Conservation (phyloP, 2,329 filamentous ascomycete species). For the Aspergillus clavatus region DNA sequence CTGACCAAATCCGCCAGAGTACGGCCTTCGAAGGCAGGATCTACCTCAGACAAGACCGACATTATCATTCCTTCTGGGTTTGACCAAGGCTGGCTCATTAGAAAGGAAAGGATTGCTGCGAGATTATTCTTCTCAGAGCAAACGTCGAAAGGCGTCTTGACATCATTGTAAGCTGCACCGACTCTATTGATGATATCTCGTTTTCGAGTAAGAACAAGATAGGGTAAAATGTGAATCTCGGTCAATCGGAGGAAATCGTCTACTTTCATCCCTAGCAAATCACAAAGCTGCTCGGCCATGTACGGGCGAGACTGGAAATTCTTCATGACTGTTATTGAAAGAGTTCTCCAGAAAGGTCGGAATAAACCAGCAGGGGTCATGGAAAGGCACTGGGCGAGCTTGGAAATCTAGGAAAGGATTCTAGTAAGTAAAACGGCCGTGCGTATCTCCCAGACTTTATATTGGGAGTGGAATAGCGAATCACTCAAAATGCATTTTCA, state of each 20-base stretch:
- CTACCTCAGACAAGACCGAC: conserved; percentile 63
- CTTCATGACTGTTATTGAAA: conserved; percentile 77
- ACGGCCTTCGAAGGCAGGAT: conserved; percentile 62
- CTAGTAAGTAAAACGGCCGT: not conserved
- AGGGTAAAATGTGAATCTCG: conserved; percentile 78
- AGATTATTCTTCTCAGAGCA: conserved; percentile 57
- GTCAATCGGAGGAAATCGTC: conserved; percentile 69
- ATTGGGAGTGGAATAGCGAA: not conserved
- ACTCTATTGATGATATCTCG: conserved; percentile 76
- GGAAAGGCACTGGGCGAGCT: conserved; percentile 62
- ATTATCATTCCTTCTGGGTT: conserved; percentile 66
- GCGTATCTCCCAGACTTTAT: no score
- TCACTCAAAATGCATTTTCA: not conserved
- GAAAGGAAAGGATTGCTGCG: conserved; percentile 53
- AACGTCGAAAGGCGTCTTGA: conserved; percentile 55
- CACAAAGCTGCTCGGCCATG: conserved; percentile 72
- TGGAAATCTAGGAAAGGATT: conserved; percentile 51
- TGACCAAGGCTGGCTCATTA: conserved; percentile 56
- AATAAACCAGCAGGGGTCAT: conserved; percentile 66
- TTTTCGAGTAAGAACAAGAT: conserved; percentile 73
- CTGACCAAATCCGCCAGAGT: conserved; percentile 66
- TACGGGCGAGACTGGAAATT: conserved; percentile 78
- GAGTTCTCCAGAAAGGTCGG: conserved; percentile 79
- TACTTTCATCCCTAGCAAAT: conserved; percentile 71
- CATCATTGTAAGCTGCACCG: conserved; percentile 59